Conservation (phyloP, 768 basidiomycete genomes). For the Tephrocybe rancida region DNA sequence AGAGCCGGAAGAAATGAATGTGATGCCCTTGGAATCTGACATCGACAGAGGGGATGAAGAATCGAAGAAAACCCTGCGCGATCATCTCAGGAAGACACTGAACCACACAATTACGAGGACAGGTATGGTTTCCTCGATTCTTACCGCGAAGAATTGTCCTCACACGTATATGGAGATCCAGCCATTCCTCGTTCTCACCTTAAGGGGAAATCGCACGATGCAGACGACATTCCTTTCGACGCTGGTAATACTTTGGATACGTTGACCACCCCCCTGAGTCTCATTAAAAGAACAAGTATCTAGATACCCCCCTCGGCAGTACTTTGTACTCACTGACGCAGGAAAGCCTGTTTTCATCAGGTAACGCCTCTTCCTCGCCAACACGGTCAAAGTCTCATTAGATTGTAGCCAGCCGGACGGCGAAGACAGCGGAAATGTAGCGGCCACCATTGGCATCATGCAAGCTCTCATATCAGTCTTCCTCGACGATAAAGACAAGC, state of each 20-base stretch:
- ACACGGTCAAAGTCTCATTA: not conserved
- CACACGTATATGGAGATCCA: constrained; percentile 25
- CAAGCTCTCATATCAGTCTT: constrained; percentile 97
- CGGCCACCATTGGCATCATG: constrained; percentile 87
- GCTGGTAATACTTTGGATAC: constrained; percentile 32
- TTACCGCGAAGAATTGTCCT: constrained; percentile 3
- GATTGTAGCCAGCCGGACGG: constrained; percentile 48
- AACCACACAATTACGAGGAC: constrained; percentile 49
- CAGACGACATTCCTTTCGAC: constrained; percentile 41
- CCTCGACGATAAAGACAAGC: constrained; percentile 87
- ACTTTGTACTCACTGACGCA: constrained; percentile 92
- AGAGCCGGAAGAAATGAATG: constrained; percentile 56
- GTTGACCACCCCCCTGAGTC: not conserved
- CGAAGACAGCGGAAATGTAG: constrained; percentile 64
- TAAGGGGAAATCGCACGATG: constrained; percentile 32
- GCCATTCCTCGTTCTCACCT: constrained; percentile 27
- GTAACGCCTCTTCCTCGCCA: constrained; percentile 39
- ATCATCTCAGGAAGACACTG: constrained; percentile 71
- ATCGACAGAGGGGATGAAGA: constrained; percentile 49
- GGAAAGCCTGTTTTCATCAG: constrained; percentile 97
- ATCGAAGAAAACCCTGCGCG: constrained; percentile 66
- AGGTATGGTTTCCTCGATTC: constrained; percentile 35
- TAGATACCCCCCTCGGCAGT: constrained; percentile 65
- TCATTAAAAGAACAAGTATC: constrained; percentile 30
- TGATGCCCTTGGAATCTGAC: constrained; percentile 41